Evolutionary conservation across 2,329 filamentous ascomycete genomes (phyloP).

Genomic region (Pseudocercospora cruenta): DNA sequence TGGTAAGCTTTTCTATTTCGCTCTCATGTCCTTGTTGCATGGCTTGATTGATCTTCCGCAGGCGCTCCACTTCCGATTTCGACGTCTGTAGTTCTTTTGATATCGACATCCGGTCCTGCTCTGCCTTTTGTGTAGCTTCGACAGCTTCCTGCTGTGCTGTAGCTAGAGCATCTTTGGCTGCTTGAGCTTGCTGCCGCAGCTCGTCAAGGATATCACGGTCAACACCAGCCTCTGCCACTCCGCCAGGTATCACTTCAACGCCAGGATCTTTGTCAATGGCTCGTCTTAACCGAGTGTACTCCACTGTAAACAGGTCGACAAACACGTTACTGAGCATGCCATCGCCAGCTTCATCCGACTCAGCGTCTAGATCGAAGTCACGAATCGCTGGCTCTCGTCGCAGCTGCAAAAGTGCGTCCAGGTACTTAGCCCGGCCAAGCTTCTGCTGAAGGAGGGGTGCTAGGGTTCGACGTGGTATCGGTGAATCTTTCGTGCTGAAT

Average conservation of each 20-base stretch:
- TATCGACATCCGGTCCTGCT: slow-evolving; percentile 42
- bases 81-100: slow-evolving; percentile 55
- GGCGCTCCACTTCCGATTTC: slow-evolving; percentile 52
- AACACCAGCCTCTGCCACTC: slow-evolving; percentile 85
- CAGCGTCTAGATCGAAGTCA: slow-evolving; percentile 75
- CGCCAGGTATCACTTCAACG: slow-evolving; percentile 78
- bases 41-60: slow-evolving; percentile 70
- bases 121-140: slow-evolving; percentile 60
- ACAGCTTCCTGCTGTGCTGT: slow-evolving; percentile 61
- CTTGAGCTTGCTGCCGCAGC: slow-evolving; percentile 74
- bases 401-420: slow-evolving; percentile 77
- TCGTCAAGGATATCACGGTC: slow-evolving; percentile 92
- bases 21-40: slow-evolving; percentile 71
- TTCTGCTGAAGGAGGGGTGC: slow-evolving; percentile 76
- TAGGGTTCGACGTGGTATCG: slow-evolving; percentile 78
- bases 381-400: slow-evolving; percentile 77
- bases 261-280: slow-evolving; percentile 90
- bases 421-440: slow-evolving; percentile 83
- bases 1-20: slow-evolving; percentile 49
- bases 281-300: slow-evolving; percentile 81
- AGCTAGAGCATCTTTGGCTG: slow-evolving; percentile 66
- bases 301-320: slow-evolving; percentile 93
- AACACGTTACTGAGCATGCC: slow-evolving; percentile 71
- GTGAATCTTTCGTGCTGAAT: slow-evolving; percentile 96
- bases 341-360: slow-evolving; percentile 30